phyloP scores from a whole-genome alignment of 2,329 filamentous ascomycete genomes.

The Lithohypha guttulata region DNA sequence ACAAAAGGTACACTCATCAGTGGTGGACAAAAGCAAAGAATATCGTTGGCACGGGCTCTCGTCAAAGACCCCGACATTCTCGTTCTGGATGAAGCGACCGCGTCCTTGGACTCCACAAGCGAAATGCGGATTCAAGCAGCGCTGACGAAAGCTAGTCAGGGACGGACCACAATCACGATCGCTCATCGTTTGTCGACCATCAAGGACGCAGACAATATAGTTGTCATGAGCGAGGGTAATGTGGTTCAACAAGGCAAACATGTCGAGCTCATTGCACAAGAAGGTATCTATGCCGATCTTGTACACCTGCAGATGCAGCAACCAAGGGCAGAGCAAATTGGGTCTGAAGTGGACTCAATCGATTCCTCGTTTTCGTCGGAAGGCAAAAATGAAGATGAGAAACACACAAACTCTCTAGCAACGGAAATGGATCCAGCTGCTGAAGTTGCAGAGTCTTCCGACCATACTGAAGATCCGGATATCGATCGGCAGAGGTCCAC shows the following conservation, averaged over 20 bases:
- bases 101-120: slow-evolving; percentile 28
- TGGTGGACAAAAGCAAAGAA: slow-evolving; percentile 84
- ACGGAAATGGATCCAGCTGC: no score
- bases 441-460: no score
- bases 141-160: slow-evolving; percentile 23
- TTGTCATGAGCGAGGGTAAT: slow-evolving; percentile 27
- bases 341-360: no score
- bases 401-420: not conserved
- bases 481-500: slow-evolving; percentile 1
- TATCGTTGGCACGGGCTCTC: slow-evolving; percentile 75
- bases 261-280: slow-evolving; percentile 23
- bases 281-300: slow-evolving; percentile 40
- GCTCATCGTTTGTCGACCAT: slow-evolving; percentile 26
- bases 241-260: slow-evolving; percentile 28
- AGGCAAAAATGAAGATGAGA: not conserved
- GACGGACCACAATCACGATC: slow-evolving; percentile 23
- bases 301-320: slow-evolving; percentile 38
- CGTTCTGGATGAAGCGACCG: slow-evolving; percentile 30
- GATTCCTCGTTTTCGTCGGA: no score
- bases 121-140: slow-evolving; percentile 28
- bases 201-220: slow-evolving; percentile 29
- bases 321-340: no score
- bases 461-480: slow-evolving; percentile 16
- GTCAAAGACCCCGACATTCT: slow-evolving; percentile 77
- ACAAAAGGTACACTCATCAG: slow-evolving; percentile 74